These are phyloP conservation scores for Apiospora hydei DNA, from an alignment of 2,329 filamentous ascomycete genomes.

Conservation along the genomic window DNA sequence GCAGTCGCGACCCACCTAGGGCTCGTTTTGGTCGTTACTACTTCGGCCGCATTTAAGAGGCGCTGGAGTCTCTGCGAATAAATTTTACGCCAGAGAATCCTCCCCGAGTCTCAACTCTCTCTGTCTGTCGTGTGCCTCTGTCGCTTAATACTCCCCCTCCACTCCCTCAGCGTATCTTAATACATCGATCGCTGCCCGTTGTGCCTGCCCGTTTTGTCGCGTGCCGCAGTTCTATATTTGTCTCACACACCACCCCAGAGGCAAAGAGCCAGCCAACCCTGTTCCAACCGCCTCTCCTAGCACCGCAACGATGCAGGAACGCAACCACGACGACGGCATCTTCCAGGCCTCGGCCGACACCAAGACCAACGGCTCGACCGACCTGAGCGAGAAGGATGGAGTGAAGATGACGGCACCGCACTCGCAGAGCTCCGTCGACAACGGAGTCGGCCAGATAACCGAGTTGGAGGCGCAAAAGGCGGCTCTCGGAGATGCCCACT, in stretches of 20 bases:
- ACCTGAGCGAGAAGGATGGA: constrained; percentile 23
- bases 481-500: constrained; percentile 54
- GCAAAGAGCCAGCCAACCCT: background rate
- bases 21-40: constrained; percentile 18
- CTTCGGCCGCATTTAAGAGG: constrained; percentile 24
- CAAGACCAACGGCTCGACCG: constrained; percentile 20
- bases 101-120: background rate
- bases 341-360: constrained; percentile 17
- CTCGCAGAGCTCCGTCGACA: constrained; percentile 28
- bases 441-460: constrained; percentile 42
- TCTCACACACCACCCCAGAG: background rate
- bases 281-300: background rate
- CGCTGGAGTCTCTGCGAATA: constrained; percentile 19
- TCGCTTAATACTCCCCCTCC: background rate
- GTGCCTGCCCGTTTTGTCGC: background rate
- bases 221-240: constrained; percentile 8
- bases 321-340: constrained; percentile 21
- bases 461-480: constrained; percentile 57
- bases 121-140: constrained; percentile 9
- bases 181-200: background rate
- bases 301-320: constrained; percentile 10
- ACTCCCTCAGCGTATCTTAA: background rate
- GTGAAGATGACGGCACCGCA: constrained; percentile 14
- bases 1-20: constrained; percentile 23
- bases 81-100: constrained; percentile 24